phyloP scores from a whole-genome alignment of 306 rosid genomes.

The Vachellia collinsii region DNA sequence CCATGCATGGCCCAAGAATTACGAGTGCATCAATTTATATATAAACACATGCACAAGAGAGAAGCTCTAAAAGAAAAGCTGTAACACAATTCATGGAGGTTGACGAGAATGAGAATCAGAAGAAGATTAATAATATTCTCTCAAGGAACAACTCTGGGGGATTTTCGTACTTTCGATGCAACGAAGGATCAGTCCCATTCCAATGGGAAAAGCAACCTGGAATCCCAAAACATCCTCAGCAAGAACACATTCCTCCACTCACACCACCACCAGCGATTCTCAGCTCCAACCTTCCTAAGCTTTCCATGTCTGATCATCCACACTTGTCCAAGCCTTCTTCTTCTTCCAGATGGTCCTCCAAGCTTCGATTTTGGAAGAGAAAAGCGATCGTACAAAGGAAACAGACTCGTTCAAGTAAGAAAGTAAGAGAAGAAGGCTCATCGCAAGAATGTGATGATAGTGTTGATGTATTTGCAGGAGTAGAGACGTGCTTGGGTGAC shows the following conservation, averaged over 20 bases:
- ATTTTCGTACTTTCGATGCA: slow-evolving; percentile 61
- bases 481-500: slow-evolving; percentile 48
- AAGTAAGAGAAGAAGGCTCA: neutral
- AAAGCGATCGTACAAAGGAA: neutral
- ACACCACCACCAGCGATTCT: slow-evolving; percentile 75
- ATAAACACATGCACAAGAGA: slow-evolving; percentile 23
- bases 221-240: slow-evolving; percentile 51
- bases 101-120: slow-evolving; percentile 36
- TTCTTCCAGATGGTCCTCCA: slow-evolving; percentile 31
- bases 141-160: slow-evolving; percentile 60
- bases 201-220: slow-evolving; percentile 92
- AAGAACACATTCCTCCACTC: slow-evolving; percentile 51
- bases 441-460: neutral
- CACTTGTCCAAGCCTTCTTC: slow-evolving; percentile 34
- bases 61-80: neutral
- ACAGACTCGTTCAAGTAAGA: neutral
- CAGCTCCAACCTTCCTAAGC: slow-evolving; percentile 59
- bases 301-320: slow-evolving; percentile 32
- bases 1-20: neutral
- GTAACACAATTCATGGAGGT: slow-evolving; percentile 42
- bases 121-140: slow-evolving; percentile 24
- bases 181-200: slow-evolving; percentile 78
- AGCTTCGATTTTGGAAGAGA: slow-evolving; percentile 60
- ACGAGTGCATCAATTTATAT: neutral
- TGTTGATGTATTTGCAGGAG: slow-evolving; percentile 32